These are phyloP conservation scores for Colletotrichum sp. DNA, from an alignment of 2,329 filamentous ascomycete genomes.

Conservation along the genomic window DNA sequence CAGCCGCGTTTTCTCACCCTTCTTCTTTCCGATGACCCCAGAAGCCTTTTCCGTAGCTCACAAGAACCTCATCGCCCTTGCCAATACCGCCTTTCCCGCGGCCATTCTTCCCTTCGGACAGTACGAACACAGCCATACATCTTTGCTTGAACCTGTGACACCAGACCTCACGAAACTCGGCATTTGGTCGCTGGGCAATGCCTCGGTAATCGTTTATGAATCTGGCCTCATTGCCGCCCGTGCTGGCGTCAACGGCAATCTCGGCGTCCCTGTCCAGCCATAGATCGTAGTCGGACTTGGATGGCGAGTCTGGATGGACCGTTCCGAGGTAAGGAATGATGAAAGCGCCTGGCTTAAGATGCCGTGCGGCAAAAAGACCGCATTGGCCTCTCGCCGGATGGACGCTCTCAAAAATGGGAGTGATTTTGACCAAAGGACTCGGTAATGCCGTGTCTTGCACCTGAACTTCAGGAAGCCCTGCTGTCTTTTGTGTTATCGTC, in stretches of 20 bases:
- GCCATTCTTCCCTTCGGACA: conserved; percentile 45
- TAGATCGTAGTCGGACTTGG: conserved; percentile 66
- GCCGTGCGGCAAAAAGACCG: conserved; percentile 64
- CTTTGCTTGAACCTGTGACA: conserved; percentile 55
- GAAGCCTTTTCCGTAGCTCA: conserved; percentile 73
- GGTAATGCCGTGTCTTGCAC: conserved; percentile 45
- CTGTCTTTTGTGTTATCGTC: conserved; percentile 35
- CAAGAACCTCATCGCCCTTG: conserved; percentile 68
- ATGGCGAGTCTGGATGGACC: conserved; percentile 50
- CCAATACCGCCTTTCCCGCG: conserved; percentile 46
- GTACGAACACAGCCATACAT: conserved; percentile 64
- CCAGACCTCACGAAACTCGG: conserved; percentile 66
- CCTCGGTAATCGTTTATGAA: conserved; percentile 73
- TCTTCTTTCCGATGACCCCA: conserved; percentile 30
- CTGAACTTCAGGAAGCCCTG: conserved; percentile 35
- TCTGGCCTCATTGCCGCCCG: conserved; percentile 66
- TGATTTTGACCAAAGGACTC: conserved; percentile 57
- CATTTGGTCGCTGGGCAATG: conserved; percentile 57
- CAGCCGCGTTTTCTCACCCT: background rate
- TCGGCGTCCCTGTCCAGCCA: conserved; percentile 63
- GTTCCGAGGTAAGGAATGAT: conserved; percentile 68
- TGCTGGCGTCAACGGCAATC: conserved; percentile 65
- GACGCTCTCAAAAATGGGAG: conserved; percentile 49
- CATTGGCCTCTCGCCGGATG: conserved; percentile 65
- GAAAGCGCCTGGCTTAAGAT: conserved; percentile 59